Conservation (phyloP, 805 yeast species). For the Spathaspora sp. region DNA sequence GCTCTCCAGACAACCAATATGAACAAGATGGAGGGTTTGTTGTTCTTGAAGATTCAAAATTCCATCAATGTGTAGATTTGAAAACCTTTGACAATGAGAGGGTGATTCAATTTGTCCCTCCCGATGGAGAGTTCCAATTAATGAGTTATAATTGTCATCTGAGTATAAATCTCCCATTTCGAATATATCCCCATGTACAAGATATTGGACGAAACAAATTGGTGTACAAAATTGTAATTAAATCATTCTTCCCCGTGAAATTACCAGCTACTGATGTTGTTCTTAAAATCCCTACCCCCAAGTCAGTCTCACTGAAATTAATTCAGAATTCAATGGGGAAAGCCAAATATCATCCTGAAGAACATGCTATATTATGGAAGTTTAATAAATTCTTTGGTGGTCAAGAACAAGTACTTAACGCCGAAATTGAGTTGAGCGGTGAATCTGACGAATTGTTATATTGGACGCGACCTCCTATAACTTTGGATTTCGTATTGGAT, state of each 20-base stretch:
- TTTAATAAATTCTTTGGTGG: constrained; percentile 66
- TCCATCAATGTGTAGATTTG: constrained; percentile 83
- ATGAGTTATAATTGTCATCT: constrained; percentile 57
- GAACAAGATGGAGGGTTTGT: constrained; percentile 46
- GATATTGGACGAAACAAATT: constrained; percentile 41
- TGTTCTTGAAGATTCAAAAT: constrained; percentile 69
- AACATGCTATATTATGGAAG: constrained; percentile 64
- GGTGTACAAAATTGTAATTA: constrained; percentile 57
- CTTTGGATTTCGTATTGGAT: constrained; percentile 61
- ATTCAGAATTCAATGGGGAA: constrained; percentile 58
- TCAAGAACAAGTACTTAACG: constrained; percentile 57
- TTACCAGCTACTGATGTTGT: constrained; percentile 60
- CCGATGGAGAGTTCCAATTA: constrained; percentile 83
- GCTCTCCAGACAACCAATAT: not conserved
- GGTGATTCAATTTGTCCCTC: constrained; percentile 72
- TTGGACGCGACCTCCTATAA: constrained; percentile 77
- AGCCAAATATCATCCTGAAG: constrained; percentile 64
- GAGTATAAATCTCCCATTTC: constrained; percentile 68
- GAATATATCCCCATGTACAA: constrained; percentile 52
- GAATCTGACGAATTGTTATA: constrained; percentile 10
- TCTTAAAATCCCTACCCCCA: constrained; percentile 67
- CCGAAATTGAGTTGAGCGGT: constrained; percentile 38
- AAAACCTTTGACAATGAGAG: constrained; percentile 63
- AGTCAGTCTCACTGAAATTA: constrained; percentile 22
- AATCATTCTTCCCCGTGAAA: constrained; percentile 58